These are phyloP conservation scores for Talaromyces marneffei DNA, from an alignment of 2,329 filamentous ascomycete species.

Conservation along the genomic window DNA sequence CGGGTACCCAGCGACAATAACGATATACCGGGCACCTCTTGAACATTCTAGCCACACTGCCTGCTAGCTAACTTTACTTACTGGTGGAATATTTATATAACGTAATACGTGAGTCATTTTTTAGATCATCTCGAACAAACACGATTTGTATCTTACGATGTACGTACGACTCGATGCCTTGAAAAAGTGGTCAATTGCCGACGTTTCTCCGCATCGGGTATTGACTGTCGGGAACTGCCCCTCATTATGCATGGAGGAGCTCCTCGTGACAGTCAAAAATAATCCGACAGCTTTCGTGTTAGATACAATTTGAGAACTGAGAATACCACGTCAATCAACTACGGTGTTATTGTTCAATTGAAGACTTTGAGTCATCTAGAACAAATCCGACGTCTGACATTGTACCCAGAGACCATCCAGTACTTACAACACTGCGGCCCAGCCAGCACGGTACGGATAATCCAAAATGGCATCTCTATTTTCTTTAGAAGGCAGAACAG, in stretches of 20 bases:
- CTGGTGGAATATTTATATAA: neutral
- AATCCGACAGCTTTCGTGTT: too few species aligned
- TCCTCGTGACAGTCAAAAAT: neutral
- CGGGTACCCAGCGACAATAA: too few species aligned
- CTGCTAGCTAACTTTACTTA: too few species aligned
- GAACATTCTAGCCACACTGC: too few species aligned
- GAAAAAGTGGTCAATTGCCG: constrained; percentile 18
- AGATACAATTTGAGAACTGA: neutral
- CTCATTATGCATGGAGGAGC: constrained; percentile 6
- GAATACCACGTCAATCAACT: neutral
- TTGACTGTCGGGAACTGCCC: constrained; percentile 16
- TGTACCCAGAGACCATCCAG: neutral
- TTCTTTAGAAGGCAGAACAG: constrained; percentile 39
- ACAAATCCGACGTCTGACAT: neutral
- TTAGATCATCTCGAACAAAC: neutral
- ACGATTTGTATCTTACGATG: neutral
- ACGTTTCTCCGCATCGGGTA: constrained; percentile 16
- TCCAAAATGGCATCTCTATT: constrained; percentile 31
- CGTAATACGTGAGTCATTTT: neutral
- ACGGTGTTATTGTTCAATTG: neutral
- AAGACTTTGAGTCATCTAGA: neutral
- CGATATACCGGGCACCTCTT: too few species aligned
- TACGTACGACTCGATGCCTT: neutral
- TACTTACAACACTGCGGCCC: neutral
- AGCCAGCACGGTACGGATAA: neutral